Conservation (phyloP, 345 rosid species). For the Brassica nigra region DNA sequence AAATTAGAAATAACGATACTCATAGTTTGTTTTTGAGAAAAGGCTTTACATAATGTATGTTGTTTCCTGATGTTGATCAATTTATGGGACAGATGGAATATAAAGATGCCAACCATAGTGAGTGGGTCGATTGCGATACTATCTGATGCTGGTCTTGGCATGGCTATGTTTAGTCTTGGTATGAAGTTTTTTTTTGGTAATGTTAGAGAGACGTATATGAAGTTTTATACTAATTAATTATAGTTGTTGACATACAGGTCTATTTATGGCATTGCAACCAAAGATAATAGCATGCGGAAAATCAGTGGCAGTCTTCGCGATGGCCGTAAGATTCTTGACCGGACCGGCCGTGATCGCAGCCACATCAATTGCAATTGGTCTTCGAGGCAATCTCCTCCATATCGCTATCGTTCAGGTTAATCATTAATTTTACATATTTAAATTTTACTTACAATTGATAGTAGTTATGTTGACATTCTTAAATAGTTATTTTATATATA, state of each 20-base stretch:
- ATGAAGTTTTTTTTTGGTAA: background rate
- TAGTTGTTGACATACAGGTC: conserved; percentile 43
- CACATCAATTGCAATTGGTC: conserved; percentile 74
- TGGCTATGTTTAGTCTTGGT: conserved; percentile 92
- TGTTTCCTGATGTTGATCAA: conserved; percentile 5
- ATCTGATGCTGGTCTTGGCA: conserved; percentile 81
- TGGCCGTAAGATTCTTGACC: conserved; percentile 81
- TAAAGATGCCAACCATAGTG: conserved; percentile 70
- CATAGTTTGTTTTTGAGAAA: background rate
- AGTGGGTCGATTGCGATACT: conserved; percentile 70
- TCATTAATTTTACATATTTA: background rate
- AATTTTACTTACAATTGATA: background rate
- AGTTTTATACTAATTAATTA: background rate
- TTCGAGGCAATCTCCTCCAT: conserved; percentile 72
- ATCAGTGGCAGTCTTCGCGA: conserved; percentile 75
- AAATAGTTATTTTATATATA: background rate
- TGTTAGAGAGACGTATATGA: background rate
- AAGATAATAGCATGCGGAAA: conserved; percentile 79
- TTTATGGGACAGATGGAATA: conserved; percentile 56
- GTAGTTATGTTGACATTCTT: background rate
- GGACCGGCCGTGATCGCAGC: conserved; percentile 93
- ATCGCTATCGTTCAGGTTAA: conserved; percentile 74
- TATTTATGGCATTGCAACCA: conserved; percentile 87
- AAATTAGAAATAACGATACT: background rate
- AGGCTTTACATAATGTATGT: background rate